These are phyloP conservation scores for Candida ipomoeae DNA, from an alignment of 805 yeast genomes.

Conservation along the genomic window DNA sequence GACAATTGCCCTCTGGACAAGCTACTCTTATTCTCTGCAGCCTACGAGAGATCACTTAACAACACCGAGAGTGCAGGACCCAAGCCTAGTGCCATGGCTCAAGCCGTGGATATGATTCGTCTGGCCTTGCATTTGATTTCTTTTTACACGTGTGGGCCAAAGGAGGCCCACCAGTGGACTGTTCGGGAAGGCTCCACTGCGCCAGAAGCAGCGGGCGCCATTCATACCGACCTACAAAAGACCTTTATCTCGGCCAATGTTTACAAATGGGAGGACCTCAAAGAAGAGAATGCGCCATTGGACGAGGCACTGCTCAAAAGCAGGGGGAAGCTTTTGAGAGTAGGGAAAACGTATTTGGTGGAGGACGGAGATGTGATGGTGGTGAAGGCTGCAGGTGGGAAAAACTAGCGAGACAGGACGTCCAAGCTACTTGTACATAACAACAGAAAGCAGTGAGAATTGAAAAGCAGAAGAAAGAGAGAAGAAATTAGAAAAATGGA, in stretches of 20 bases:
- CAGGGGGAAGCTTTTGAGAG: slow-evolving; percentile 55
- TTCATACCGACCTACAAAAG: slow-evolving; percentile 91
- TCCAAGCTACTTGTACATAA: background rate
- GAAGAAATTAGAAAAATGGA: background rate
- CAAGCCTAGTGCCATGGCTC: slow-evolving; percentile 51
- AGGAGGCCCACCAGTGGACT: slow-evolving; percentile 98
- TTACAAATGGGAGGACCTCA: slow-evolving; percentile 75
- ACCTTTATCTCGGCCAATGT: slow-evolving; percentile 94
- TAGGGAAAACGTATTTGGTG: slow-evolving; percentile 74
- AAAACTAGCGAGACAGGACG: background rate
- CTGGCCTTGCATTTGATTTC: slow-evolving; percentile 56
- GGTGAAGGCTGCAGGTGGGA: slow-evolving; percentile 42
- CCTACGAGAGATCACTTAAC: slow-evolving; percentile 38
- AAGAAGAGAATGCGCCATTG: slow-evolving; percentile 35
- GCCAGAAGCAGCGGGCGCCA: slow-evolving; percentile 98
- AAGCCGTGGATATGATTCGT: slow-evolving; percentile 42
- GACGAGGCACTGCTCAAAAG: slow-evolving; percentile 50
- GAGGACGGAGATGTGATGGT: slow-evolving; percentile 82
- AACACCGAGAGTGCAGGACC: slow-evolving; percentile 2
- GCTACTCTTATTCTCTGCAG: slow-evolving; percentile 42
- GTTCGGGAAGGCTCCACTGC: slow-evolving; percentile 87
- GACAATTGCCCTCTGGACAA: slow-evolving; percentile 58
- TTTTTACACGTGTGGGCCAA: slow-evolving; percentile 93
- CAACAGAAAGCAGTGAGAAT: background rate
- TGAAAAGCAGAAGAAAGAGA: background rate